phyloP scores from a whole-genome alignment of 2,329 filamentous ascomycete genomes.

The Ophiostoma sp. region DNA sequence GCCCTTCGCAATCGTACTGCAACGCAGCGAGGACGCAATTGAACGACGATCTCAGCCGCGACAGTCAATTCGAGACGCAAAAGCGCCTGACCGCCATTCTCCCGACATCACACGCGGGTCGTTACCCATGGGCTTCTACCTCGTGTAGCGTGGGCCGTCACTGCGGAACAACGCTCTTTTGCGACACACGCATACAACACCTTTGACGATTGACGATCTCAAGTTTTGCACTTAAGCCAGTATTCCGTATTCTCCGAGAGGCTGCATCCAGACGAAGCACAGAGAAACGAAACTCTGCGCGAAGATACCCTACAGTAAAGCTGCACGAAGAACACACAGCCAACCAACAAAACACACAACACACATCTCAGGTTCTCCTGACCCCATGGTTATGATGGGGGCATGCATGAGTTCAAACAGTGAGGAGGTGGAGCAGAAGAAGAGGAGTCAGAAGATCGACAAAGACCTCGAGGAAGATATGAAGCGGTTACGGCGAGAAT shows the following conservation, averaged over 20 bases:
- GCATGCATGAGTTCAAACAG: constrained; percentile 86
- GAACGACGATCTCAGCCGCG: not conserved
- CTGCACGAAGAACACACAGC: not conserved
- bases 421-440: constrained; percentile 89
- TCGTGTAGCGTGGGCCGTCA: constrained; percentile 13
- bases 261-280: not conserved
- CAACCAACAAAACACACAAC: not conserved
- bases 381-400: constrained; percentile 63
- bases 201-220: not conserved
- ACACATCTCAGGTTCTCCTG: not conserved
- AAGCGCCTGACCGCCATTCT: not conserved
- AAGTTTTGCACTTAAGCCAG: no score
- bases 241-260: not conserved
- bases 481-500: constrained; percentile 88
- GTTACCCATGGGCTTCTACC: constrained; percentile 19
- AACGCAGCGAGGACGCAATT: not conserved
- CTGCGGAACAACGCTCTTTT: not conserved
- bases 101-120: not conserved
- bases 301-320: not conserved
- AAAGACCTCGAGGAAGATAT: constrained; percentile 92
- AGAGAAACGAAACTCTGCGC: not conserved
- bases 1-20: not conserved
- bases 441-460: constrained; percentile 95
- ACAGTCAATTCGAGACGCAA: not conserved
- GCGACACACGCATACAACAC: not conserved